These are phyloP conservation scores for Mycosphaerelloides madeirae DNA, from an alignment of 2,329 filamentous ascomycete genomes.

Conservation along the genomic window DNA sequence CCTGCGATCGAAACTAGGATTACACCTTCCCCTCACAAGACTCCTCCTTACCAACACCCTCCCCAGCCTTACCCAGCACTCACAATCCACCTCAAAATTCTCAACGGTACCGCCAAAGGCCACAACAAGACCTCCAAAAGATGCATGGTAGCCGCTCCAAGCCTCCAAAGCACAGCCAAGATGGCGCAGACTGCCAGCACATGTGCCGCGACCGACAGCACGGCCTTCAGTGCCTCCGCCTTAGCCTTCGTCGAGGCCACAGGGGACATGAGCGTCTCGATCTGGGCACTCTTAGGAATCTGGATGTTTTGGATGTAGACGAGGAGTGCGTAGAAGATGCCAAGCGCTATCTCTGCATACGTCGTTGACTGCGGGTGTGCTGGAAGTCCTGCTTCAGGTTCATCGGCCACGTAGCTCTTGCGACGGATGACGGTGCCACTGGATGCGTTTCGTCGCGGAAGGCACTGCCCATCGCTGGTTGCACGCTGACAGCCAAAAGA, in stretches of 20 bases:
- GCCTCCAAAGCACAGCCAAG: slow-evolving; percentile 24
- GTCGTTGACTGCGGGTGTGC: not conserved
- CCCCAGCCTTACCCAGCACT: slow-evolving; percentile 9
- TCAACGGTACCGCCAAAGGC: slow-evolving; percentile 26
- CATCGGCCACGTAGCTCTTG: not conserved
- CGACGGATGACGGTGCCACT: slow-evolving; percentile 3
- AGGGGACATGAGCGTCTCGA: slow-evolving; percentile 14
- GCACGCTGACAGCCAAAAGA: slow-evolving; percentile 21
- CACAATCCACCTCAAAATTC: slow-evolving; percentile 23
- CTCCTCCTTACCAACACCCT: too few relatives aligned
- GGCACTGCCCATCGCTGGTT: slow-evolving; percentile 12
- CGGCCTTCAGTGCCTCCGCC: slow-evolving; percentile 21
- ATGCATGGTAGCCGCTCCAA: slow-evolving; percentile 23
- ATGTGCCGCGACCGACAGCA: slow-evolving; percentile 22
- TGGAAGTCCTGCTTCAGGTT: not conserved
- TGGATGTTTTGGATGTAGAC: slow-evolving; percentile 9
- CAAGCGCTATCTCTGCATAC: slow-evolving; percentile 6
- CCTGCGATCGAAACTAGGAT: too few relatives aligned
- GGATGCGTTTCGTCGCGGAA: slow-evolving; percentile 2
- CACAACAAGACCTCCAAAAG: slow-evolving; percentile 26
- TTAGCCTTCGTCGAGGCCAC: slow-evolving; percentile 21
- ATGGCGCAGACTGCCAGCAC: slow-evolving; percentile 22
- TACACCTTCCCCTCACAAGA: too few relatives aligned
- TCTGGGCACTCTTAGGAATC: slow-evolving; percentile 15
- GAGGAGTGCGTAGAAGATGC: slow-evolving; percentile 3